Evolutionary conservation across 805 yeast species (phyloP).

Genomic region (Kodamaea neixiangensis): DNA sequence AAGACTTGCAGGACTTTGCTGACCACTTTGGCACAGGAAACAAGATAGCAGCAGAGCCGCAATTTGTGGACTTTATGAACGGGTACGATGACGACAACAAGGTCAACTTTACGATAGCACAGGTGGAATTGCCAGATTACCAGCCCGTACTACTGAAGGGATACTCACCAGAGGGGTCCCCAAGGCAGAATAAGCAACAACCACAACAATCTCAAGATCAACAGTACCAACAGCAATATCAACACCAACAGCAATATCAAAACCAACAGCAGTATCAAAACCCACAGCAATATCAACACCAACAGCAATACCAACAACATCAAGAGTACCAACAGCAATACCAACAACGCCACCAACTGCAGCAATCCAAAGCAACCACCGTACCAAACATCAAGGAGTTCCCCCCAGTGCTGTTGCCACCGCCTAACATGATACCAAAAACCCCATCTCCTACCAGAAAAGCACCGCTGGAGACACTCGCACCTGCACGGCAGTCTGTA

Average conservation of each 20-base stretch:
- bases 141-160: constrained; percentile 20
- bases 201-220: not conserved
- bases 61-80: constrained; percentile 58
- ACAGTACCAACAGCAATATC: not conserved
- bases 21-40: constrained; percentile 64
- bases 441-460: constrained; percentile 10
- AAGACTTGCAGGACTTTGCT: constrained; percentile 59
- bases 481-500: constrained; percentile 1
- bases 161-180: constrained; percentile 1
- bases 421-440: constrained; percentile 4
- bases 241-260: too few species aligned
- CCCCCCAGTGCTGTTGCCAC: constrained; percentile 5
- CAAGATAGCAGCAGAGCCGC: constrained; percentile 57
- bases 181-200: not conserved
- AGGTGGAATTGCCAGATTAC: constrained; percentile 37
- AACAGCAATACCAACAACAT: too few species aligned
- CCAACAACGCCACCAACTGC: constrained; percentile 1
- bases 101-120: constrained; percentile 24
- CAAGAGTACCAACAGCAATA: not conserved
- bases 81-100: constrained; percentile 29
- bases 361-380: constrained; percentile 1
- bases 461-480: constrained; percentile 5
- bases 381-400: constrained; percentile 1
- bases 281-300: not conserved
- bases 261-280: not conserved